Conservation (phyloP, 495 filamentous ascomycete genomes). For the Neurospora sp. region DNA sequence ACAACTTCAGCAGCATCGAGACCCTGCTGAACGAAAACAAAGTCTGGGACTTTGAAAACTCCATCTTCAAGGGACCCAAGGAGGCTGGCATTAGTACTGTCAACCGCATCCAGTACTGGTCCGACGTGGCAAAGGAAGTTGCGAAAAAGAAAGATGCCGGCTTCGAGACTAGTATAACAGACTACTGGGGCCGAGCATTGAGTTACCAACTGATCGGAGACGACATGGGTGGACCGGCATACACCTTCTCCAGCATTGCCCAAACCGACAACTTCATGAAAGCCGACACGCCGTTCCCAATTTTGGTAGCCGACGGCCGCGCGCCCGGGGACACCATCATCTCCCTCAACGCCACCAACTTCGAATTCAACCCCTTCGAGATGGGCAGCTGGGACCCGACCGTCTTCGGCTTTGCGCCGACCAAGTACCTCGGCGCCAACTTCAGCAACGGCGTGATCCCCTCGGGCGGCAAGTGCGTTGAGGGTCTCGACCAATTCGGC, state of each 20-base stretch:
- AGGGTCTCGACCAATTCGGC: slow-evolving; percentile 76
- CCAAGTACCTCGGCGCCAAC: slow-evolving; percentile 67
- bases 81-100: slow-evolving; percentile 23
- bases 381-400: slow-evolving; percentile 79
- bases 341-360: slow-evolving; percentile 69
- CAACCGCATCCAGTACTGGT: slow-evolving; percentile 54
- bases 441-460: slow-evolving; percentile 58
- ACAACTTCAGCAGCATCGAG: slow-evolving; percentile 77
- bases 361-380: slow-evolving; percentile 83
- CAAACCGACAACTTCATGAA: slow-evolving; percentile 51
- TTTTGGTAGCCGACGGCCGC: slow-evolving; percentile 69
- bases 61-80: slow-evolving; percentile 51
- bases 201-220: slow-evolving; percentile 78
- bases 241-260: slow-evolving; percentile 85
- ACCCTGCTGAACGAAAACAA: slow-evolving; percentile 46
- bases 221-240: slow-evolving; percentile 61
- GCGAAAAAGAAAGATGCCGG: slow-evolving; percentile 56
- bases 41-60: slow-evolving; percentile 70
- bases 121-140: slow-evolving; percentile 51
- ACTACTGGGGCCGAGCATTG: slow-evolving; percentile 78
- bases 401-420: slow-evolving; percentile 65
- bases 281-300: slow-evolving; percentile 72
- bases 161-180: slow-evolving; percentile 70
- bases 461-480: slow-evolving; percentile 52
- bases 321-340: slow-evolving; percentile 54